A percentile compares a stretch with the other conserved stretches of the same genome.
phyloP scores from a whole-genome alignment of 306 rosid species.

The Trifolium pratense region DNA sequence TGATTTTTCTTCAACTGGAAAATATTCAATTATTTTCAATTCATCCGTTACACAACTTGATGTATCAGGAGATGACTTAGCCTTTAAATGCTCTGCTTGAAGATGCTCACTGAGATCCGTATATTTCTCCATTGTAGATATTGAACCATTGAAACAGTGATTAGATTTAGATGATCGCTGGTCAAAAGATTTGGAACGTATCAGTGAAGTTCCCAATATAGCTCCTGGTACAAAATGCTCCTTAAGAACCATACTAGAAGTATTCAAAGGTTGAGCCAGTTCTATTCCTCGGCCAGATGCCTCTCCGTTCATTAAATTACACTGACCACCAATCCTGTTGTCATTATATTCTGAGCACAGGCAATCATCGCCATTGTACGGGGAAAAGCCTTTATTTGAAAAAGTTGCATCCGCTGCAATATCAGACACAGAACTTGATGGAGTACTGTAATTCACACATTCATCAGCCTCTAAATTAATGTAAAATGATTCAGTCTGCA shows the following conservation, averaged over 20 bases:
- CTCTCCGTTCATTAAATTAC: slow-evolving; percentile 48
- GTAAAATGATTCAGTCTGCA: neutral
- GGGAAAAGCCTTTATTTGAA: slow-evolving; percentile 43
- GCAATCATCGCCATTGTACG: slow-evolving; percentile 49
- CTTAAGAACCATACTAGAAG: slow-evolving; percentile 62
- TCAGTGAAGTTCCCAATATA: slow-evolving; percentile 55
- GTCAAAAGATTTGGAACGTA: slow-evolving; percentile 52
- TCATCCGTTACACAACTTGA: too few relatives aligned
- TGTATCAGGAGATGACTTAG: too few relatives aligned
- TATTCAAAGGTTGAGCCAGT: slow-evolving; percentile 48
- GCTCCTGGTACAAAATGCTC: slow-evolving; percentile 61
- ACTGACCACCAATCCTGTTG: slow-evolving; percentile 42
- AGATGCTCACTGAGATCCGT: too few relatives aligned
- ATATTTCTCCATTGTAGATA: too few relatives aligned
- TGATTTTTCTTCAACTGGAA: too few relatives aligned
- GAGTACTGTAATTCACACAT: too few relatives aligned
- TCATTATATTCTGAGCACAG: slow-evolving; percentile 35
- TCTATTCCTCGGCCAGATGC: slow-evolving; percentile 58
- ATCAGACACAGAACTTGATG: too few relatives aligned
- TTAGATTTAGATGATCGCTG: slow-evolving; percentile 48
- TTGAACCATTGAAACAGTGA: slow-evolving; percentile 48
- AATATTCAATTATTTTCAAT: too few relatives aligned
- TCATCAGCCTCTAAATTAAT: too few relatives aligned
- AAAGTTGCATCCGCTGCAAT: neutral
- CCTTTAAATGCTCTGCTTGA: too few relatives aligned